Evolutionary conservation across 2,329 filamentous ascomycete genomes (phyloP).

Genomic region (Pseudogymnoascus sp.): DNA sequence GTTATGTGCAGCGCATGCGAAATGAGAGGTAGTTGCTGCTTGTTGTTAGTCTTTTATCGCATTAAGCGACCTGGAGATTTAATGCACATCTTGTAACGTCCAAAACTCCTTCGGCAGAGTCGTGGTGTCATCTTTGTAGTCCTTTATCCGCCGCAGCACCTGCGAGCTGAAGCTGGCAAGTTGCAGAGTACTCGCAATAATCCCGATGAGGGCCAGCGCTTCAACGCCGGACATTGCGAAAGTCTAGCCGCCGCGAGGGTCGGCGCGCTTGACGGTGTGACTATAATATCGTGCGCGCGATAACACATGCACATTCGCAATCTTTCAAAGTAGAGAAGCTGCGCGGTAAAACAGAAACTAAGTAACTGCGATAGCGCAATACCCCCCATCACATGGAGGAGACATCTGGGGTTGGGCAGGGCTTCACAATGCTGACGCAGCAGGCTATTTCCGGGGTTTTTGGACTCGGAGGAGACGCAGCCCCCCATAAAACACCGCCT

Average conservation of each 20-base stretch:
- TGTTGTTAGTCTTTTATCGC: not conserved
- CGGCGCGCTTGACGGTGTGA: not conserved
- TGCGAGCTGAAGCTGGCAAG: not conserved
- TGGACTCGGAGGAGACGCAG: not conserved
- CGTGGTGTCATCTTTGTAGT: not conserved
- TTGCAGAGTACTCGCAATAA: not conserved
- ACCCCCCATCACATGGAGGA: not conserved
- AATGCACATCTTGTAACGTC: not conserved
- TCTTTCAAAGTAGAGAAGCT: not conserved
- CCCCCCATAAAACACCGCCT: not conserved
- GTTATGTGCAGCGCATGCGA: slow-evolving; percentile 2
- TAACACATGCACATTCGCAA: not conserved
- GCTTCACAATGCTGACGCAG: not conserved
- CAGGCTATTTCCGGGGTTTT: not conserved
- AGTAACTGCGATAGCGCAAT: not conserved
- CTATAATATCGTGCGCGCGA: not conserved
- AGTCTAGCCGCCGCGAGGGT: not conserved
- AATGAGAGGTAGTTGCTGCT: not conserved
- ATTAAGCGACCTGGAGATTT: not conserved
- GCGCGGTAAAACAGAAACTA: not conserved
- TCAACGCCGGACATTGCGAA: not conserved
- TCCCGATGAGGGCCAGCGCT: not conserved
- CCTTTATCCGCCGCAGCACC: not conserved
- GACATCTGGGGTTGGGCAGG: not conserved
- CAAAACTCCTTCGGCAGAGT: not conserved